Conservation (phyloP, 129 eudicot species). For the Oenanthe sinensis region DNA sequence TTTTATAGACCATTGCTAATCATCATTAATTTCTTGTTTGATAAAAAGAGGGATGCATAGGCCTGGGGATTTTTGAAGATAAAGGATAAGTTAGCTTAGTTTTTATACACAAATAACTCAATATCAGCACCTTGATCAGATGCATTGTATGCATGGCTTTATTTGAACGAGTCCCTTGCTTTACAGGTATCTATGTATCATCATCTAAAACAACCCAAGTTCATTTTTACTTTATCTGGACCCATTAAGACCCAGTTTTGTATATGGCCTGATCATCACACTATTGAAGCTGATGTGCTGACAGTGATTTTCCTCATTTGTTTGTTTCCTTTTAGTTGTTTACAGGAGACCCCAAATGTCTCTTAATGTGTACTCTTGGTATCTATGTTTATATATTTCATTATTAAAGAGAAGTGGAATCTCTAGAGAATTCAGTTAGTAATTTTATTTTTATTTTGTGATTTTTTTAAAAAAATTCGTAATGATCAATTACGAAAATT, state of each 20-base stretch:
- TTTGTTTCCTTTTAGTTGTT: not conserved
- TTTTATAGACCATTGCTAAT: too few relatives aligned
- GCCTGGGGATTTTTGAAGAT: too few relatives aligned
- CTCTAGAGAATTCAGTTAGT: not conserved
- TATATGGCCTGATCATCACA: conserved; percentile 23
- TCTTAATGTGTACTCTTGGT: not conserved
- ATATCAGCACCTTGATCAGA: not conserved
- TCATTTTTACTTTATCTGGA: conserved; percentile 6
- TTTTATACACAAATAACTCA: too few relatives aligned
- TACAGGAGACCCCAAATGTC: not conserved
- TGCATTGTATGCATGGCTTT: not conserved
- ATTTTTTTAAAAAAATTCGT: not conserved
- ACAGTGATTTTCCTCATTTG: conserved; percentile 13
- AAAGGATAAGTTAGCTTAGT: too few relatives aligned
- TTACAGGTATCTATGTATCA: conserved; percentile 37
- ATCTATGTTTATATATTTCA: not conserved
- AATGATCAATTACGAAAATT: not conserved
- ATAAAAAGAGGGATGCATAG: too few relatives aligned
- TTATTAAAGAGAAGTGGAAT: not conserved
- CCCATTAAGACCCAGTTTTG: conserved; percentile 23
- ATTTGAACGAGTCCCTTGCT: conserved; percentile 14
- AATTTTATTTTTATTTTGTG: not conserved
- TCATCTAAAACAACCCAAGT: conserved; percentile 13
- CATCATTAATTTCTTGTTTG: too few relatives aligned
- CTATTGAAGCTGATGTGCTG: conserved; percentile 9